Percentiles rank a stretch among this genome's conserved stretches.
These are phyloP conservation scores for Pyracantha coccinea DNA, from an alignment of 331 rosid species.

Conservation along the genomic window DNA sequence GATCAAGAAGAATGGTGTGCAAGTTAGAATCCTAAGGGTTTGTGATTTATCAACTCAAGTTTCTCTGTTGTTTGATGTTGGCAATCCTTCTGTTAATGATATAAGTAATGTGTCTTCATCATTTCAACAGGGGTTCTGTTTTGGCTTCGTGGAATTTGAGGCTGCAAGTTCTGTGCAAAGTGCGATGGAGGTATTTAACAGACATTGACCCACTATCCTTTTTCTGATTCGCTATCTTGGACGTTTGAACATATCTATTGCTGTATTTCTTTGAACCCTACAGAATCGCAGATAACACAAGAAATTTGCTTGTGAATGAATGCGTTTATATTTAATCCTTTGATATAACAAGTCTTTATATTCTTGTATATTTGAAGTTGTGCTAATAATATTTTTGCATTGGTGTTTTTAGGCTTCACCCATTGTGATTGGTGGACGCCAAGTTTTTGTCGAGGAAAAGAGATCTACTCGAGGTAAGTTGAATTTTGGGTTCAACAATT, in stretches of 20 bases:
- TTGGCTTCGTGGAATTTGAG: conserved; percentile 90
- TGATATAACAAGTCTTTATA: neutral
- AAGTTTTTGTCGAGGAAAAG: conserved; percentile 59
- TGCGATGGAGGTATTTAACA: conserved; percentile 65
- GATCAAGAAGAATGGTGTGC: conserved; percentile 68
- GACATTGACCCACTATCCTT: neutral
- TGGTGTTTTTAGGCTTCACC: conserved; percentile 64
- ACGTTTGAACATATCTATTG: neutral
- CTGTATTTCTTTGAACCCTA: neutral
- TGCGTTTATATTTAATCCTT: neutral
- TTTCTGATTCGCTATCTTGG: neutral
- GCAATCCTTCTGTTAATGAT: neutral
- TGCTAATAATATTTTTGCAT: neutral
- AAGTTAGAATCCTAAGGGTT: conserved; percentile 73
- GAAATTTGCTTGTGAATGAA: neutral
- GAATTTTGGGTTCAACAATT: neutral
- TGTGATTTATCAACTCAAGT: neutral
- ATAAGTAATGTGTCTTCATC: neutral
- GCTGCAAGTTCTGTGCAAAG: conserved; percentile 51
- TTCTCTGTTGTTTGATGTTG: neutral
- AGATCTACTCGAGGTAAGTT: conserved; percentile 79
- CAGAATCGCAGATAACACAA: neutral
- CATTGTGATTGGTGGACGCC: conserved; percentile 36
- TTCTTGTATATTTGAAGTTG: neutral
- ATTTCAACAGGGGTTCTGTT: conserved; percentile 61